phyloP scores from a whole-genome alignment of 2,329 filamentous ascomycete genomes.

The Colletotrichum sp. region DNA sequence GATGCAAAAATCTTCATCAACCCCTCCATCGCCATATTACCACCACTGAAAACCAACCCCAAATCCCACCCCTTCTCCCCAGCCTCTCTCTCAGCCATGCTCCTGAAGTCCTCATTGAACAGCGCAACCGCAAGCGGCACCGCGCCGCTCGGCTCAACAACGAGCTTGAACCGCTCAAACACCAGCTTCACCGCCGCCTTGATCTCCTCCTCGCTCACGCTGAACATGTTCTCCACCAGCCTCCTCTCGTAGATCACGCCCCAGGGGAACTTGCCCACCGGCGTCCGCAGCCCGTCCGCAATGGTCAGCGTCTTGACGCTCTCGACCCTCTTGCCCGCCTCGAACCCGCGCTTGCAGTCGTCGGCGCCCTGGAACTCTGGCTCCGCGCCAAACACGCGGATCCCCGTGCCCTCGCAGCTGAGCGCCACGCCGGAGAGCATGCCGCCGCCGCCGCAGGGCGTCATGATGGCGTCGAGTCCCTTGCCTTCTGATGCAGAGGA shows the following conservation, averaged over 20 bases:
- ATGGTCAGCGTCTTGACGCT: slow-evolving; percentile 79
- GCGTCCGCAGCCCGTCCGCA: slow-evolving; percentile 87
- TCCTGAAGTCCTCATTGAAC: slow-evolving; percentile 84
- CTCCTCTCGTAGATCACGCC: slow-evolving; percentile 71
- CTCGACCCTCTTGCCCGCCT: slow-evolving; percentile 66
- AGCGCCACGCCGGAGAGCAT: slow-evolving; percentile 85
- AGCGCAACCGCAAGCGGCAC: slow-evolving; percentile 85
- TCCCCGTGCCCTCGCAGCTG: slow-evolving; percentile 73
- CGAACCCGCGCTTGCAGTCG: slow-evolving; percentile 77
- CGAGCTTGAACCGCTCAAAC: slow-evolving; percentile 86
- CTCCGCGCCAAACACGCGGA: slow-evolving; percentile 85
- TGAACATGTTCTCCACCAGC: slow-evolving; percentile 74
- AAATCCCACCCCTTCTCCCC: slow-evolving; percentile 77
- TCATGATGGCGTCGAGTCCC: slow-evolving; percentile 73
- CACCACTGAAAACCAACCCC: slow-evolving; percentile 65
- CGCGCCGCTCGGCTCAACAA: slow-evolving; percentile 87
- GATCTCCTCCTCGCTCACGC: slow-evolving; percentile 85
- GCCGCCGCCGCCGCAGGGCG: slow-evolving; percentile 87
- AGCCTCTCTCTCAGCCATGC: slow-evolving; percentile 71
- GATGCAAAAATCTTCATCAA: slow-evolving; percentile 55
- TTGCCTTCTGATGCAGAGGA: slow-evolving; percentile 19
- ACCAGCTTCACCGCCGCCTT: slow-evolving; percentile 76
- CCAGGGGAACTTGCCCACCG: slow-evolving; percentile 80
- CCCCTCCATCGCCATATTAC: slow-evolving; percentile 62
- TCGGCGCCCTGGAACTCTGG: slow-evolving; percentile 84